These are phyloP conservation scores for Penicillium pancosmium DNA, from an alignment of 495 filamentous ascomycete species.

Conservation along the genomic window DNA sequence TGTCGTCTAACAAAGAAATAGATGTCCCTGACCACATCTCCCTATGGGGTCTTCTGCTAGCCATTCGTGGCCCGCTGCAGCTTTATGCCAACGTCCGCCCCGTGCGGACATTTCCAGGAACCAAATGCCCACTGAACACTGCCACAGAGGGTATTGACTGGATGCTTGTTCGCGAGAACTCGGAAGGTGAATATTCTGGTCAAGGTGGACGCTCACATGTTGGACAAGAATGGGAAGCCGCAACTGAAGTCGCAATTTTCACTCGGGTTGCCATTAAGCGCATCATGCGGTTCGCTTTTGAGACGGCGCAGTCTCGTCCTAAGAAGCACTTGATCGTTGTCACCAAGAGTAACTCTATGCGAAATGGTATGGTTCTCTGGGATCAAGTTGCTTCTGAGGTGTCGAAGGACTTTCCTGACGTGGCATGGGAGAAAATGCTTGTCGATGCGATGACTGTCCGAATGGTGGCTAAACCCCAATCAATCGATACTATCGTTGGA, in stretches of 20 bases:
- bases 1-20: conserved; percentile 15
- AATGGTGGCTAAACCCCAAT: conserved; percentile 51
- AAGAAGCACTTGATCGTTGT: conserved; percentile 51
- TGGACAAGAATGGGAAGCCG: conserved; percentile 46
- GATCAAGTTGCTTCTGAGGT: conserved; percentile 46
- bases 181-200: conserved; percentile 54
- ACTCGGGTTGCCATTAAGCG: conserved; percentile 49
- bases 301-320: conserved; percentile 40
- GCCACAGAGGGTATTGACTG: conserved; percentile 44
- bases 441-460: conserved; percentile 56
- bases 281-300: conserved; percentile 54
- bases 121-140: conserved; percentile 44
- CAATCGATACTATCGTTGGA: conserved; percentile 53
- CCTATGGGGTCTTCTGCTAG: conserved; percentile 51
- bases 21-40: conserved; percentile 56
- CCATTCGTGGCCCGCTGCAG: conserved; percentile 51
- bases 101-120: conserved; percentile 46
- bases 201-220: conserved; percentile 50
- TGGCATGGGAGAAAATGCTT: conserved; percentile 52
- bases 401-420: conserved; percentile 48
- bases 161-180: conserved; percentile 55
- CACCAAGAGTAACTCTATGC: conserved; percentile 55
- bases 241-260: conserved; percentile 54
- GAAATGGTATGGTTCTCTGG: conserved; percentile 55
- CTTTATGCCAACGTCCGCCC: conserved; percentile 56